These are phyloP conservation scores for Chalciporus sp. DNA, from an alignment of 1,284 basidiomycete genomes.

Conservation along the genomic window DNA sequence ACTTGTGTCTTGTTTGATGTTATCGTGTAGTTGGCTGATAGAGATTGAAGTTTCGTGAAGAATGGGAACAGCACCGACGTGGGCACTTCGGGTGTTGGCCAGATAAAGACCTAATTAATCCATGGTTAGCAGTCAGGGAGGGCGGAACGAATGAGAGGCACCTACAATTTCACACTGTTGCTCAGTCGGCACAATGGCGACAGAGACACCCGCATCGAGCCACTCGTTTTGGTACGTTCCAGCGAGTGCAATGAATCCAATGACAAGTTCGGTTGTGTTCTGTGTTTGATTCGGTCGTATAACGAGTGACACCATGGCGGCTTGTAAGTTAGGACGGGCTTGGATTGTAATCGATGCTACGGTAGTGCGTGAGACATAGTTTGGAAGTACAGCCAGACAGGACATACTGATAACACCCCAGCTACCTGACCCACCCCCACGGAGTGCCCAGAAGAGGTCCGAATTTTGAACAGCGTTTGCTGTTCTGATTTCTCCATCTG, in stretches of 20 bases:
- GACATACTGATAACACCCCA: slow-evolving; percentile 9
- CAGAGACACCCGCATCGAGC: slow-evolving; percentile 2
- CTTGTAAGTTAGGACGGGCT: background rate
- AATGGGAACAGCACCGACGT: slow-evolving; percentile 4
- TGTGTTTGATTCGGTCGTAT: slow-evolving; percentile 6
- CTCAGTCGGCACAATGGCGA: background rate
- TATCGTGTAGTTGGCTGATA: slow-evolving; percentile 3
- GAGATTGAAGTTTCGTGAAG: slow-evolving; percentile 4
- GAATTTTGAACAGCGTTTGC: slow-evolving; percentile 10
- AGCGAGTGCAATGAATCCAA: slow-evolving; percentile 6
- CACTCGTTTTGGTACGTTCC: slow-evolving; percentile 4
- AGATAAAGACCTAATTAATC: slow-evolving; percentile 1
- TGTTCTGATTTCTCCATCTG: slow-evolving; percentile 2
- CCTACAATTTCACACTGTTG: slow-evolving; percentile 3
- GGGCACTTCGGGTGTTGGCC: slow-evolving; percentile 1
- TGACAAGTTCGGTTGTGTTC: slow-evolving; percentile 2
- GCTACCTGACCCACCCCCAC: slow-evolving; percentile 11
- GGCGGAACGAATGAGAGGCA: too few species aligned
- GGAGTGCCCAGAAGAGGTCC: slow-evolving; percentile 11
- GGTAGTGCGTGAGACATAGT: background rate
- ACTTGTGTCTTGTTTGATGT: slow-evolving; percentile 4
- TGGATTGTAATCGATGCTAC: slow-evolving; percentile 6
- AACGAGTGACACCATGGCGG: background rate
- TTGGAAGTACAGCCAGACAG: background rate
- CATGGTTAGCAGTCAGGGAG: background rate